phyloP scores from a whole-genome alignment of 352 stramenopile species.

The Lagenidium sp. region DNA sequence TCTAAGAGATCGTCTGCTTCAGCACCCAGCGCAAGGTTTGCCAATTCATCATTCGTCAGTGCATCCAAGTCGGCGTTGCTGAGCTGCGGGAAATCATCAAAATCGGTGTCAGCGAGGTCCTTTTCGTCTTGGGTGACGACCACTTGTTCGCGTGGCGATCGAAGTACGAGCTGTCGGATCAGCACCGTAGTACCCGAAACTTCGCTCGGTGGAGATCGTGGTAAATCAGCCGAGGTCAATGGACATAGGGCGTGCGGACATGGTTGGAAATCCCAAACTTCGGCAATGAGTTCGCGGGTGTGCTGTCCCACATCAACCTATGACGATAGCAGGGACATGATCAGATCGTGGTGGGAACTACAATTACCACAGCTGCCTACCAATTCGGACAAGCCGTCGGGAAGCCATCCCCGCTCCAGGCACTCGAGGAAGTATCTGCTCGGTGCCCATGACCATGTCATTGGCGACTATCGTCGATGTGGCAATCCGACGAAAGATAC shows the following conservation, averaged over 20 bases:
- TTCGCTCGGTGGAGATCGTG: background rate
- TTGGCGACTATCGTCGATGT: background rate
- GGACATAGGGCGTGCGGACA: conserved; percentile 12
- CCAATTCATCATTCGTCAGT: conserved; percentile 14
- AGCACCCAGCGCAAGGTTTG: conserved; percentile 8
- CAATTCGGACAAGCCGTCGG: conserved; percentile 48
- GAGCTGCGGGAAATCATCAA: conserved; percentile 18
- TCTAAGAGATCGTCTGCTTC: too few relatives aligned
- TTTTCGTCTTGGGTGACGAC: conserved; percentile 4
- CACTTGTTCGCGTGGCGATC: conserved; percentile 5
- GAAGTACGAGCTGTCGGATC: conserved; percentile 6
- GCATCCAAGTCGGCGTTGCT: conserved; percentile 12
- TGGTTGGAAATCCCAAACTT: conserved; percentile 15
- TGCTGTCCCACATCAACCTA: too few relatives aligned
- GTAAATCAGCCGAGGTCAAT: conserved; percentile 14
- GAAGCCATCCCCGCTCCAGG: conserved; percentile 36
- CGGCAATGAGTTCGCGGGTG: conserved; percentile 3
- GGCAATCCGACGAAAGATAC: conserved; percentile 1
- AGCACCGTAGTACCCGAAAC: background rate
- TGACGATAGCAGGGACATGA: conserved; percentile 9
- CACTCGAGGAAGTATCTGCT: conserved; percentile 55
- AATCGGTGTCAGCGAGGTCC: background rate
- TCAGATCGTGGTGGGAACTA: too few relatives aligned
- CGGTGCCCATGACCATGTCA: too few relatives aligned
- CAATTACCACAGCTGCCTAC: too few relatives aligned